phyloP scores from a whole-genome alignment of 257 asterid species.

The Forsythia suspensa region DNA sequence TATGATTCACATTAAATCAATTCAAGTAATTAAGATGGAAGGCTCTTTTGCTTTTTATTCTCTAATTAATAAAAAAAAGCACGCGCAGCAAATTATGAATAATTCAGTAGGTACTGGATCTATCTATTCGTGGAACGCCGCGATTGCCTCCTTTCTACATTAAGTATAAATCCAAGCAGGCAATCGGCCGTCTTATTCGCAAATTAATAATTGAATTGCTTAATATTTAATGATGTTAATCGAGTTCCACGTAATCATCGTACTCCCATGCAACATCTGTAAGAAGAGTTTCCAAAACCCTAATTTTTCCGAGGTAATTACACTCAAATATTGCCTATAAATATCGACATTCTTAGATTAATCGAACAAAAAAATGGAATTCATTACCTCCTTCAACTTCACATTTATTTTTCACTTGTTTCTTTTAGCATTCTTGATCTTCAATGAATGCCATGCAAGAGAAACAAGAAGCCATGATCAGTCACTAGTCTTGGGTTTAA shows the following conservation, averaged over 20 bases:
- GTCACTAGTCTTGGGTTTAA: conserved; percentile 53
- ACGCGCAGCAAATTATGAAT: conserved; percentile 30
- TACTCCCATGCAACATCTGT: conserved; percentile 38
- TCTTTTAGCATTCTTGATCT: conserved; percentile 22
- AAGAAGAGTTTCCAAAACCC: conserved; percentile 21
- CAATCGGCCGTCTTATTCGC: neutral
- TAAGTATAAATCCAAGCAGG: conserved; percentile 23
- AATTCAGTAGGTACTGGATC: conserved; percentile 4
- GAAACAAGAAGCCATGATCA: conserved; percentile 10
- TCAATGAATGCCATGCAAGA: conserved; percentile 39
- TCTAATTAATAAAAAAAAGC: conserved; percentile 28
- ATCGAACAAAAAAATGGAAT: conserved; percentile 1
- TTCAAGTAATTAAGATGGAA: conserved; percentile 5
- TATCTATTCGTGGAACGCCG: conserved; percentile 25
- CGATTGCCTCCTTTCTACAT: conserved; percentile 29
- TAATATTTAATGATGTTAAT: neutral
- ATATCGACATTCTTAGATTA: conserved; percentile 17
- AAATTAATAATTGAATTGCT: neutral
- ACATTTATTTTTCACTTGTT: conserved; percentile 14
- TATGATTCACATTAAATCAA: neutral
- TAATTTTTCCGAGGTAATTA: conserved; percentile 14
- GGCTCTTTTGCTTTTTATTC: conserved; percentile 15
- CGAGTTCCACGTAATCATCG: conserved; percentile 11
- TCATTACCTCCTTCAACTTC: conserved; percentile 16
- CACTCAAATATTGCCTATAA: conserved; percentile 18